Base-by-base conservation (phyloP, 306 rosid species). In the Acacia crassicarpa region DNA sequence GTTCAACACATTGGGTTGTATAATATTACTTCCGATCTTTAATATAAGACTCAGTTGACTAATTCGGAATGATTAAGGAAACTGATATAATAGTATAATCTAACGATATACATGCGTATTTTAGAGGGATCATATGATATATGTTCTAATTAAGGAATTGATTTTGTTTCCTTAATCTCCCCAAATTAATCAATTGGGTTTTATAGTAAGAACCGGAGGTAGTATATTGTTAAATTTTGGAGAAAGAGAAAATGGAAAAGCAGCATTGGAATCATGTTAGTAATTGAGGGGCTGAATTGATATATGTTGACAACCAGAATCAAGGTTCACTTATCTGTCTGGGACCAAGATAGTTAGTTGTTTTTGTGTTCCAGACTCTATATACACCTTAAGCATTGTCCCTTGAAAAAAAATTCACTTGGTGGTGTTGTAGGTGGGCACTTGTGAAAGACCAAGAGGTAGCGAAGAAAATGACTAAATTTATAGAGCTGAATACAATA, bases 401-500 rank as follows among this genome's bases (percentile, higher is more conserved):
- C 69, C 41, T 63, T 63, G 5, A 30, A 63, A 63, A 15, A 30
- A 14, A 48, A 5, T 27, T 63, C 41, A 14, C 41, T 63, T 13
- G 19, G 20, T 70, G 11, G 63, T 71, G 17, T 16, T 66, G 65
- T 70, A 94, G 98, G 83, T 95, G 98, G 98, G 97, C 98, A 75
- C 87, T 95, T 33, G 97, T 95, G 58, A 95, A 89, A 80, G 91
- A 93, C 80, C 74, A 72, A 46, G 92, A 91, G 49, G 87, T 95
- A 2, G 97, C 97, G 5, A 93, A 84, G 85, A 89, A 76, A 78
- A 95, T 95, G 98, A 89, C 89, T 17, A 95, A 93, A 49, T 95
- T 92, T 83, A 86, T 93, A 56, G 98, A 95, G 92, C 87, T 95
- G 27, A 95, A 74, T 75, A 91, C 97, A 68, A 95, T 95, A 23